Conservation (phyloP, 73 alveolate genomes). For the Tetrahymena malaccensis region DNA sequence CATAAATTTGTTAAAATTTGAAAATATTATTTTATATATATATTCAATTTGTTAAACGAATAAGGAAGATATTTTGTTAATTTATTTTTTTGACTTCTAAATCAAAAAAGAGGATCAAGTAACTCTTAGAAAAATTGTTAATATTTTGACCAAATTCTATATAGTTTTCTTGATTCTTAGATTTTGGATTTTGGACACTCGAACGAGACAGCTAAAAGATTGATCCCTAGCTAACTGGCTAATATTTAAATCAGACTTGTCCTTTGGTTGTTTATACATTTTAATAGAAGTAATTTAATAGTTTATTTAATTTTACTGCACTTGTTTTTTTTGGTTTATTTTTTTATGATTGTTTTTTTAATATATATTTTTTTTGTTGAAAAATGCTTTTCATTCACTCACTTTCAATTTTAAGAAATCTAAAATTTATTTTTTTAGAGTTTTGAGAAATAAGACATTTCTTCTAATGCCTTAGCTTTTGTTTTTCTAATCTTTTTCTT, state of each 20-base stretch:
- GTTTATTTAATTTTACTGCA: background rate
- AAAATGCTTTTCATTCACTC: background rate
- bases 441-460: background rate
- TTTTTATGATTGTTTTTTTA: background rate
- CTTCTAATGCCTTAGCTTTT: background rate
- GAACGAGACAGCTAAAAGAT: too few species aligned
- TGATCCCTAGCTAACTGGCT: background rate
- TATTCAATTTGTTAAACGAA: too few species aligned
- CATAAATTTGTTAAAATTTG: too few species aligned
- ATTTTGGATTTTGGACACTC: too few species aligned
- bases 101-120: too few species aligned
- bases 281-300: background rate
- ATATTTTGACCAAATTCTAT: too few species aligned
- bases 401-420: background rate
- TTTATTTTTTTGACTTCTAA: too few species aligned
- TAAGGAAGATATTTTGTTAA: too few species aligned
- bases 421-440: background rate
- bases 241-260: background rate
- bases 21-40: too few species aligned
- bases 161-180: too few species aligned
- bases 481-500: background rate
- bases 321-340: background rate
- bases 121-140: too few species aligned
- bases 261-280: background rate
- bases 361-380: background rate